phyloP scores from a whole-genome alignment of 1,139 yeast species.

The Hanseniaspora sp. region DNA sequence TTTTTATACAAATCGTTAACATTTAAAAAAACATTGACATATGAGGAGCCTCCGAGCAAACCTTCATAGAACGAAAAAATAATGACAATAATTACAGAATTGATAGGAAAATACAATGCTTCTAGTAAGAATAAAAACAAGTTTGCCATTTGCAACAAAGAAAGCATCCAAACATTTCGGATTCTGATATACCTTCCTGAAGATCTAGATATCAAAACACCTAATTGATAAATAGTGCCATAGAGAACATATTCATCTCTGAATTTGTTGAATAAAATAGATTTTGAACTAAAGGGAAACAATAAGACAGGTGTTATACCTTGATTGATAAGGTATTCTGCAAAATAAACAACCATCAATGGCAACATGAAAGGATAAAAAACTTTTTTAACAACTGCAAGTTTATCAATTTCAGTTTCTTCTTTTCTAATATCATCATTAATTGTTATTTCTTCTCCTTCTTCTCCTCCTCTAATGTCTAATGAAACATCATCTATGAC shows the following conservation, averaged over 20 bases:
- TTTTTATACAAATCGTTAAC: constrained; percentile 55
- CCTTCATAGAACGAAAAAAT: constrained; percentile 72
- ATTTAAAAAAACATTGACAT: constrained; percentile 74
- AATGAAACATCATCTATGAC: neutral
- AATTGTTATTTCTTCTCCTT: constrained; percentile 4
- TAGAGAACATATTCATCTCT: constrained; percentile 87
- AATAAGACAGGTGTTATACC: constrained; percentile 80
- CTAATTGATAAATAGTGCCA: constrained; percentile 84
- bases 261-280: constrained; percentile 53
- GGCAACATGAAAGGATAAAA: constrained; percentile 67
- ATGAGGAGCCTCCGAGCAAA: constrained; percentile 76
- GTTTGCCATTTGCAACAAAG: constrained; percentile 59
- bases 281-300: constrained; percentile 47
- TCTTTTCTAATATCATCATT: constrained; percentile 2
- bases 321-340: constrained; percentile 83
- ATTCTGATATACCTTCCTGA: constrained; percentile 59
- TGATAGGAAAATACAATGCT: constrained; percentile 47
- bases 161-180: constrained; percentile 46
- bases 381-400: constrained; percentile 31
- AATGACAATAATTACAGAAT: constrained; percentile 57
- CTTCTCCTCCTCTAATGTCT: neutral
- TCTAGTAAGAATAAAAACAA: constrained; percentile 50
- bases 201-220: constrained; percentile 83
- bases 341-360: constrained; percentile 64
- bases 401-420: constrained; percentile 21